phyloP scores from a whole-genome alignment of 2,329 filamentous ascomycete species.

The Calonectria hongkongensis region DNA sequence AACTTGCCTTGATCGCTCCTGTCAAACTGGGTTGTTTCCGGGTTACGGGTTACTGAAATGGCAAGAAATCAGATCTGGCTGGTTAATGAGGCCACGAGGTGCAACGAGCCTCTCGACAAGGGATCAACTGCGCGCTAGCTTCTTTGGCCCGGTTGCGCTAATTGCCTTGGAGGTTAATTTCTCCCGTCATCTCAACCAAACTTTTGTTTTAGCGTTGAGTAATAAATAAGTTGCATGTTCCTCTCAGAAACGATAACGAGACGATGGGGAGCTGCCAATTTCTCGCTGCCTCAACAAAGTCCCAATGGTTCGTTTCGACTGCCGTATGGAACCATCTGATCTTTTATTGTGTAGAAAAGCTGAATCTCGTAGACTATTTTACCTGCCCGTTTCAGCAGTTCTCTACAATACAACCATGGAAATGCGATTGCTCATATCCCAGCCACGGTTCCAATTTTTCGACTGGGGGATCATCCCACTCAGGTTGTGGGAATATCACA shows the following conservation, averaged over 20 bases:
- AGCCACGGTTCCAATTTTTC: constrained; percentile 17
- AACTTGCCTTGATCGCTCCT: constrained; percentile 20
- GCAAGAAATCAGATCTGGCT: background rate
- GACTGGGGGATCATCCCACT: constrained; percentile 17
- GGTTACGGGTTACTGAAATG: constrained; percentile 5
- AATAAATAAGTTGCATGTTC: background rate
- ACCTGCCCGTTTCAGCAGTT: background rate
- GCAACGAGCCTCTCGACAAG: background rate
- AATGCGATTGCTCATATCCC: background rate
- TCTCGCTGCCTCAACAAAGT: background rate
- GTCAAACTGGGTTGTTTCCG: background rate
- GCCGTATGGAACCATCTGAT: background rate
- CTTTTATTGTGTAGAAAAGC: background rate
- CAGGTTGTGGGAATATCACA: background rate
- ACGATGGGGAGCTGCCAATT: background rate
- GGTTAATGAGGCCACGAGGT: constrained; percentile 7
- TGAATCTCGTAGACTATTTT: background rate
- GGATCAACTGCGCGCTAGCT: background rate
- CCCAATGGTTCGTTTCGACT: background rate
- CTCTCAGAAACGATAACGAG: background rate
- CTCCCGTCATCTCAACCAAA: constrained; percentile 1
- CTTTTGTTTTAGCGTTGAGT: constrained; percentile 11
- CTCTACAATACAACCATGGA: constrained; percentile 6
- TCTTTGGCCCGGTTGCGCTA: constrained; percentile 14
- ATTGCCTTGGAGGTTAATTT: background rate